phyloP scores from a whole-genome alignment of 2,329 filamentous ascomycete genomes.

The Bipolaris gigantea region DNA sequence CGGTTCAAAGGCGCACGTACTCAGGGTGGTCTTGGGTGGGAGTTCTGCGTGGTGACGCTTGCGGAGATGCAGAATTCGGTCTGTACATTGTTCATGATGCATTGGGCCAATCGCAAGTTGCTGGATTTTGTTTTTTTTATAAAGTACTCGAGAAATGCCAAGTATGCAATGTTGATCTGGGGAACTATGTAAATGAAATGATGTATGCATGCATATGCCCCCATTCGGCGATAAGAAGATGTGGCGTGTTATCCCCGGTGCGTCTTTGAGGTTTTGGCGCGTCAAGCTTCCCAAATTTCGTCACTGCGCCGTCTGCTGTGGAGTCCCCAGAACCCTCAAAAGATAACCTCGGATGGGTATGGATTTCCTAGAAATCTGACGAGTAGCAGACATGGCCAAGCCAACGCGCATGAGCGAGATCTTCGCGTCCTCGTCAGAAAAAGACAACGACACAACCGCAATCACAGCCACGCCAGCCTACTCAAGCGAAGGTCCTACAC shows the following conservation, averaged over 20 bases:
- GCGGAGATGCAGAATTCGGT: background rate
- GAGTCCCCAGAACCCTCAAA: background rate
- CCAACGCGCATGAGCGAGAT: conserved; percentile 28
- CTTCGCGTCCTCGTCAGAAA: conserved; percentile 19
- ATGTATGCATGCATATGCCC: background rate
- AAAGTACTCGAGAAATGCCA: background rate
- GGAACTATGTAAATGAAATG: background rate
- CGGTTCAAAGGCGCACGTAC: background rate
- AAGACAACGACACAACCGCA: conserved; percentile 4
- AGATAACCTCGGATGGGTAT: too few relatives aligned
- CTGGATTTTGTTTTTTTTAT: background rate
- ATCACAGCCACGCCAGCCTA: conserved; percentile 13
- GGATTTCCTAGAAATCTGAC: too few relatives aligned
- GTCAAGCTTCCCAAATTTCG: conserved; percentile 7
- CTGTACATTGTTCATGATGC: background rate
- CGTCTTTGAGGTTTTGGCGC: conserved; percentile 12
- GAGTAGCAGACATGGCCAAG: conserved; percentile 12
- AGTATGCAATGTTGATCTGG: background rate
- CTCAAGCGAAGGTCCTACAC: conserved; percentile 28
- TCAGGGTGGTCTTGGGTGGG: background rate
- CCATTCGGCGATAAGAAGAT: conserved; percentile 9
- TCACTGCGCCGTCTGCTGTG: background rate
- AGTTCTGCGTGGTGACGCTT: background rate
- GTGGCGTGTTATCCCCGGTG: conserved; percentile 7
- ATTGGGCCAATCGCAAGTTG: accelerated